Conservation (phyloP, 1,284 basidiomycete genomes). For the Cryptococcus sp. region DNA sequence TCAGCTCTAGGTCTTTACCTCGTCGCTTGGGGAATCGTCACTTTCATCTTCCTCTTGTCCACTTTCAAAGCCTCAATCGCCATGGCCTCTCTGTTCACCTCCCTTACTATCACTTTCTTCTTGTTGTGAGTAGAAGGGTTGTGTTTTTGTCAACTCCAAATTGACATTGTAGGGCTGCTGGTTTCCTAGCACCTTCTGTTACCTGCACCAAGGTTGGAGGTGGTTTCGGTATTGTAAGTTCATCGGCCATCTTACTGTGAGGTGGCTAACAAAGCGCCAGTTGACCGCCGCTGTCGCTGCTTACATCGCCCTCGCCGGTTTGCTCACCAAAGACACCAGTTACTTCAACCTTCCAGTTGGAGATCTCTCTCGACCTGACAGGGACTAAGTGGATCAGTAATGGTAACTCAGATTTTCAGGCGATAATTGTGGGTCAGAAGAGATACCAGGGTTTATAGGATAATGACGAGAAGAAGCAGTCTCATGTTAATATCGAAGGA, state of each 20-base stretch:
- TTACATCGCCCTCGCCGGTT: constrained; percentile 52
- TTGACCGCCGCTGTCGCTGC: constrained; percentile 35
- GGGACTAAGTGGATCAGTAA: background rate
- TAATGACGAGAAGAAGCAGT: background rate
- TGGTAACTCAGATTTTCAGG: no score
- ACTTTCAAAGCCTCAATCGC: constrained; percentile 63
- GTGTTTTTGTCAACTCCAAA: no score
- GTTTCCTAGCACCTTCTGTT: constrained; percentile 13
- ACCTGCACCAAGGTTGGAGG: constrained; percentile 62
- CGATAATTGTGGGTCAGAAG: no score
- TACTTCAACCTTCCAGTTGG: constrained; percentile 52
- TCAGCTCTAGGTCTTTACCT: constrained; percentile 50
- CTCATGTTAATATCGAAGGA: no score
- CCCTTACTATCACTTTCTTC: constrained; percentile 58
- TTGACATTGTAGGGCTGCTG: no score
- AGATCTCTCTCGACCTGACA: constrained; percentile 31
- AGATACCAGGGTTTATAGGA: no score
- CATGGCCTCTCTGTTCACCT: constrained; percentile 65
- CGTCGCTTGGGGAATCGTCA: constrained; percentile 38
- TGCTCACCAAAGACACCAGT: constrained; percentile 49
- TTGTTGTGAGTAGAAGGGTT: constrained; percentile 44
- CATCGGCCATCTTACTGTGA: background rate
- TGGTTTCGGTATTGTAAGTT: constrained; percentile 55
- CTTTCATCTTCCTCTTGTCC: constrained; percentile 51
- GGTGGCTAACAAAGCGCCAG: constrained; percentile 9